phyloP scores from a whole-genome alignment of 2,329 filamentous ascomycete genomes.

The Periconia sp. region DNA sequence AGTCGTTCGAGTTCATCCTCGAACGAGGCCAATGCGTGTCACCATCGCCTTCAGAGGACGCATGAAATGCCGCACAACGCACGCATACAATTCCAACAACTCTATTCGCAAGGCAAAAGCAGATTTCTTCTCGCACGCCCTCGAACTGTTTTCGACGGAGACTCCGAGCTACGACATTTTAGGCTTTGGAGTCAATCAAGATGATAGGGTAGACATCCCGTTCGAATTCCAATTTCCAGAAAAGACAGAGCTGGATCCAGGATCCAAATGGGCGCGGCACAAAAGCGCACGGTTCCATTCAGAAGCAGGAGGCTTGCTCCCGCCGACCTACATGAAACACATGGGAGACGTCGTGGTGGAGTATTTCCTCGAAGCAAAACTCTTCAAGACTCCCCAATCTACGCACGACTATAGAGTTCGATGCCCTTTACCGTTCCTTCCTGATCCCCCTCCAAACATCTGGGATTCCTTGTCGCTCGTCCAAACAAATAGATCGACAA shows the following conservation, averaged over 20 bases:
- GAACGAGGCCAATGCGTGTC: constrained; percentile 17
- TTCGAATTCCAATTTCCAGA: constrained; percentile 31
- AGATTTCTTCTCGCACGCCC: constrained; percentile 18
- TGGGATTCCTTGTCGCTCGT: constrained; percentile 1
- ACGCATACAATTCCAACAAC: background rate
- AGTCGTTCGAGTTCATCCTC: constrained; percentile 20
- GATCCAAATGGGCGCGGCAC: constrained; percentile 11
- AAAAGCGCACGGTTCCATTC: constrained; percentile 12
- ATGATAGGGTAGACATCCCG: constrained; percentile 25
- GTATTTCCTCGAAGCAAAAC: constrained; percentile 8
- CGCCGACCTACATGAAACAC: constrained; percentile 12
- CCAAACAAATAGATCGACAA: background rate
- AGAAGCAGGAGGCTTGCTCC: constrained; percentile 18
- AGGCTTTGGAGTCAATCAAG: constrained; percentile 16
- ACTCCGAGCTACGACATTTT: constrained; percentile 24
- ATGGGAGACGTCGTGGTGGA: background rate
- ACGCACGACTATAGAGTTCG: constrained; percentile 18
- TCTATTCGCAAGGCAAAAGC: constrained; percentile 13
- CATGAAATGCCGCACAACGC: constrained; percentile 2
- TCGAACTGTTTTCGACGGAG: constrained; percentile 22
- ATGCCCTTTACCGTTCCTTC: constrained; percentile 19
- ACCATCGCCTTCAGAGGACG: constrained; percentile 9
- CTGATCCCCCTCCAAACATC: constrained; percentile 11
- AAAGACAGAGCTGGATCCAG: constrained; percentile 10
- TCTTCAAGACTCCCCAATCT: background rate